These are phyloP conservation scores for Yarrowia divulgata DNA, from an alignment of 805 yeast species.

Conservation along the genomic window DNA sequence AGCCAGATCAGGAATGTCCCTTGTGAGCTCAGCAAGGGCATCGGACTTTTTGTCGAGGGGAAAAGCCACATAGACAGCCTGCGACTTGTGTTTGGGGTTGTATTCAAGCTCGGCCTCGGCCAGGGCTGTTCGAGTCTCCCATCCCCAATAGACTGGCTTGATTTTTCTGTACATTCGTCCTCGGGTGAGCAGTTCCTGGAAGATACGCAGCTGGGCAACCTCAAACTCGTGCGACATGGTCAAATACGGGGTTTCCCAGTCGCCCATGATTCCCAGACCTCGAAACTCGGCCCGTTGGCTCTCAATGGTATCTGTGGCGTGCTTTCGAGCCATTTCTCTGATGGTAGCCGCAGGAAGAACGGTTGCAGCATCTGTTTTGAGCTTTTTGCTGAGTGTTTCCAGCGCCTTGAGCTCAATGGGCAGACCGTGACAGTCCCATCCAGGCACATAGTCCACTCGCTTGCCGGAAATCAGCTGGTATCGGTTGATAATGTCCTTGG, in stretches of 20 bases:
- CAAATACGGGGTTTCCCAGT: constrained; percentile 74
- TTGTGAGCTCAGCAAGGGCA: not conserved
- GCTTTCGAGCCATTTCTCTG: constrained; percentile 67
- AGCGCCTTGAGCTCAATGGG: constrained; percentile 93
- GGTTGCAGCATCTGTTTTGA: constrained; percentile 51
- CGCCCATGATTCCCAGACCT: constrained; percentile 80
- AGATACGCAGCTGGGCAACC: constrained; percentile 72
- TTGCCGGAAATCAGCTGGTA: constrained; percentile 69
- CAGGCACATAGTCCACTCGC: constrained; percentile 78
- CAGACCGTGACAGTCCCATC: constrained; percentile 99
- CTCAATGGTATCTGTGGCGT: constrained; percentile 72
- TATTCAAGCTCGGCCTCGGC: constrained; percentile 98
- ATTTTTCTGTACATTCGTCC: constrained; percentile 81
- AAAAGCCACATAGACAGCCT: constrained; percentile 53
- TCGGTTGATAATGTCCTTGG: constrained; percentile 85
- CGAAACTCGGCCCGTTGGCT: constrained; percentile 70
- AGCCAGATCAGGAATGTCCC: constrained; percentile 33
- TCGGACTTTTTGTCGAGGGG: not conserved
- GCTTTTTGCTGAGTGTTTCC: constrained; percentile 53
- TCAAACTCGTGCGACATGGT: constrained; percentile 80
- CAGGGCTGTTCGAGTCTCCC: constrained; percentile 89
- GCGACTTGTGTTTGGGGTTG: constrained; percentile 72
- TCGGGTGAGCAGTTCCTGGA: constrained; percentile 66
- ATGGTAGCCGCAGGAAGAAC: constrained; percentile 60
- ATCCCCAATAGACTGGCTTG: constrained; percentile 98